Conservation (phyloP, 176 grass and related monocot species). For the Chloris gayana region DNA sequence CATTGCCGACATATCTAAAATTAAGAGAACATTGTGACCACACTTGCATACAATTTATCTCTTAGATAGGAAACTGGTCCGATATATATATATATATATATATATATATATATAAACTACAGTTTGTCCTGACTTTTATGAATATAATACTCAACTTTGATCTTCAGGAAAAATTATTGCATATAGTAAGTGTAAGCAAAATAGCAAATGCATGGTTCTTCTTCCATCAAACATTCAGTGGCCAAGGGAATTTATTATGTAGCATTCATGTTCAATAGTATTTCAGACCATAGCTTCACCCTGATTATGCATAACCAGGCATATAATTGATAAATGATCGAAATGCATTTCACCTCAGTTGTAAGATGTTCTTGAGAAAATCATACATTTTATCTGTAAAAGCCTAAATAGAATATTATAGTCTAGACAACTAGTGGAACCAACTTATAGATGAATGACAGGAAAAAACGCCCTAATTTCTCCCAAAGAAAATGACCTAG, state of each 20-base stretch:
- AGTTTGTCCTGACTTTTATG: not conserved
- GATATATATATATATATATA: too few species aligned
- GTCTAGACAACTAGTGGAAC: not conserved
- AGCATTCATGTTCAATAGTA: constrained; percentile 8
- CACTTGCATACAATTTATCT: constrained; percentile 1
- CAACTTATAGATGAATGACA: not conserved
- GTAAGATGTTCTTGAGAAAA: not conserved
- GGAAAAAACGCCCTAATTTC: not conserved
- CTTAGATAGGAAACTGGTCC: not conserved
- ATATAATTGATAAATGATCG: not conserved
- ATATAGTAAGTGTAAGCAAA: not conserved
- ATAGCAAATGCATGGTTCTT: not conserved
- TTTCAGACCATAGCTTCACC: too few species aligned
- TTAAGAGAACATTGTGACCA: not conserved
- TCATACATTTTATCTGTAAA: not conserved
- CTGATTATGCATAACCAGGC: not conserved
- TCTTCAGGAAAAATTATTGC: not conserved
- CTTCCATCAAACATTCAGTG: not conserved
- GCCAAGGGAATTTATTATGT: not conserved
- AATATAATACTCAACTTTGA: not conserved
- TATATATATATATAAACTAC: too few species aligned
- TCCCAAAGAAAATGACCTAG: constrained; percentile 15
- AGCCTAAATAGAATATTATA: not conserved
- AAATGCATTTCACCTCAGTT: not conserved
- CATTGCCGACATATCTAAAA: constrained; percentile 84